Evolutionary conservation across 768 basidiomycete species (phyloP), one percentile per base, ranked within the genome.

Genomic region (Strobilomyces confusus): DNA sequence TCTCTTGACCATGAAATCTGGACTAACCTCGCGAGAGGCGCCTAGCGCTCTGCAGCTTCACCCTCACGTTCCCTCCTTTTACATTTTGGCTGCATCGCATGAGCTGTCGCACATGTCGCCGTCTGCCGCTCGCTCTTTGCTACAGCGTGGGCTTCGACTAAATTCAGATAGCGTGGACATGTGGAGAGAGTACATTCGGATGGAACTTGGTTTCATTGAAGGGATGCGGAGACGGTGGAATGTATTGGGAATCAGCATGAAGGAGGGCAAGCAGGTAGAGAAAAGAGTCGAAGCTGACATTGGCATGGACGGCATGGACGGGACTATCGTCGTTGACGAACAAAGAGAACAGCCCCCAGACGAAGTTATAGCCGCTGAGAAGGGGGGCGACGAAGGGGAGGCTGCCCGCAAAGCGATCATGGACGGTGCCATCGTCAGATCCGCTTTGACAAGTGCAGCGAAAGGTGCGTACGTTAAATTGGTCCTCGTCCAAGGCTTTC

Each of bases 101-200:
- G 91, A 95, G 66, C 75, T 95, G 33, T 80, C 81, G 1, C 81
- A 86, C 45, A 75, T 77, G 42, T 86, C 87, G 4, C 84, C 88
- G 3, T 80, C 85, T n/a, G 80, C 89, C 0, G 92, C 93, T 11
- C 87, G 94, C 26, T 79, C 86, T 33, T 74, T 95, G 37, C 76
- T 98, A 40, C 89, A 94, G 57, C 84, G 94, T 7, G 94, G 94
- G 13, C 77, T 95, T 43, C 80, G 94, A 33, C 68, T 95, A 45
- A 87, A 92, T 59, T 73, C 77, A 13, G 81, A 86, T 48, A 89
- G 82, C 57, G 68, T 80, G 30, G 83, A 86, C 52, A 75, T 98
- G 69, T 98, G 94, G 94, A 76, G 77, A 20, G 93, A 95, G 69
- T 95, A 94, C 65, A 83, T 92, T 58, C 84, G 84, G 65, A 91